Percentiles rank a stretch among this genome's conserved stretches.
Conservation (phyloP, 1,139 yeast genomes). For the Geotrichum bryndzae region DNA sequence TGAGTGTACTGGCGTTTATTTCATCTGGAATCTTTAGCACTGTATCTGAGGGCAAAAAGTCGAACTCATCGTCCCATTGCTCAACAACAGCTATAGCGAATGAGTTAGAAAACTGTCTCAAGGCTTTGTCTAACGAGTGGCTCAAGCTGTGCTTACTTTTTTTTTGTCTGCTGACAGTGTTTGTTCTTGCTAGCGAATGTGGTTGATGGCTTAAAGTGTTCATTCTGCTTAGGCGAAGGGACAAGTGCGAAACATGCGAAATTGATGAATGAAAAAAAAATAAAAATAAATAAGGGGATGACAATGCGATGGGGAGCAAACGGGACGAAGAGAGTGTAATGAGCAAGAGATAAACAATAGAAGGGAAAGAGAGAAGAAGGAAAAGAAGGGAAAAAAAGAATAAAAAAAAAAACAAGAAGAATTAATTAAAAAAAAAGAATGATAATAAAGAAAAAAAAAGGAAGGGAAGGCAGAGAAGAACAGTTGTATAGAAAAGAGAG, state of each 20-base stretch:
- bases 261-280: background rate
- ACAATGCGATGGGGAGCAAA: background rate
- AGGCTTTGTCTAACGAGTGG: background rate
- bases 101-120: background rate
- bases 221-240: background rate
- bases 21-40: conserved; percentile 12
- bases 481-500: too few species aligned
- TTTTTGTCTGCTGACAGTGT: background rate
- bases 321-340: background rate
- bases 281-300: background rate
- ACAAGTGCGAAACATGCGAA: background rate
- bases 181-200: conserved; percentile 1
- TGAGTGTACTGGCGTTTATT: conserved; percentile 8
- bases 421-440: too few species aligned
- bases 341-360: background rate
- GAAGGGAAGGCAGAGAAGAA: too few species aligned
- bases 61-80: conserved; percentile 17
- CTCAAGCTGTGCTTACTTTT: background rate
- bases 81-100: conserved; percentile 1
- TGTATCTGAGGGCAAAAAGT: conserved; percentile 3
- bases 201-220: background rate
- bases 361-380: background rate
- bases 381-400: background rate
- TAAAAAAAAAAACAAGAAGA: too few species aligned
- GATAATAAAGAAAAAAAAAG: too few species aligned